A percentile compares a stretch with the other conserved stretches of the same genome.
These are phyloP conservation scores for Funneliformis caledonium DNA, from an alignment of 371 early-diverging fungal genomes.

Conservation along the genomic window DNA sequence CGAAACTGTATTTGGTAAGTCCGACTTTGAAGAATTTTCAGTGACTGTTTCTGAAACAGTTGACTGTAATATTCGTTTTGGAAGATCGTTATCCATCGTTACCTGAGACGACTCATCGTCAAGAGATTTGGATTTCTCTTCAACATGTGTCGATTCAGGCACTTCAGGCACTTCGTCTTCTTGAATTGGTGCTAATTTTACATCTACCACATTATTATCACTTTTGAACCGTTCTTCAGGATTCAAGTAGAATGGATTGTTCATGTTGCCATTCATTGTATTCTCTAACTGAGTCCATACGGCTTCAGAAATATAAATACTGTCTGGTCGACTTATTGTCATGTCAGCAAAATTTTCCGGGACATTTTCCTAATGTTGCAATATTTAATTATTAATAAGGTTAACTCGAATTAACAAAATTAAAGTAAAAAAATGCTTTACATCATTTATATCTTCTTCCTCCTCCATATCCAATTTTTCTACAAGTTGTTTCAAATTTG, in stretches of 20 bases:
- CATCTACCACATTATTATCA: not conserved
- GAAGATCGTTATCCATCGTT: not conserved
- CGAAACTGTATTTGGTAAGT: not conserved
- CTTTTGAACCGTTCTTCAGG: constrained; percentile 30
- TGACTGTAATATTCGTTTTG: not conserved
- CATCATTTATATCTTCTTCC: constrained; percentile 8
- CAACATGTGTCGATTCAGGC: not conserved
- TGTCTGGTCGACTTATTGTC: not conserved
- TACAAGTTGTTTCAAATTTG: constrained; percentile 1
- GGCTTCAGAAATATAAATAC: constrained; percentile 25
- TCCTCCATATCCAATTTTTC: constrained; percentile 34
- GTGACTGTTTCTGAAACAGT: not conserved
- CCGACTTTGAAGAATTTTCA: not conserved
- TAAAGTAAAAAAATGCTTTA: not conserved
- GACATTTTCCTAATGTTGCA: not conserved
- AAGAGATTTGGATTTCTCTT: not conserved
- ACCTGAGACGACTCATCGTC: not conserved
- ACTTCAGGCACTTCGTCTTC: not conserved
- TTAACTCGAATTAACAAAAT: not conserved
- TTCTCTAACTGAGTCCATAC: constrained; percentile 19
- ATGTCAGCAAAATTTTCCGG: constrained; percentile 8
- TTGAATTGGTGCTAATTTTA: constrained; percentile 14
- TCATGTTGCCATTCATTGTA: constrained; percentile 5
- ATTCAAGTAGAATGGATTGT: constrained; percentile 13
- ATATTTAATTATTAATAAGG: not conserved